Evolutionary conservation across 768 basidiomycete species (phyloP).

Genomic region (Rubroboletus satanas): DNA sequence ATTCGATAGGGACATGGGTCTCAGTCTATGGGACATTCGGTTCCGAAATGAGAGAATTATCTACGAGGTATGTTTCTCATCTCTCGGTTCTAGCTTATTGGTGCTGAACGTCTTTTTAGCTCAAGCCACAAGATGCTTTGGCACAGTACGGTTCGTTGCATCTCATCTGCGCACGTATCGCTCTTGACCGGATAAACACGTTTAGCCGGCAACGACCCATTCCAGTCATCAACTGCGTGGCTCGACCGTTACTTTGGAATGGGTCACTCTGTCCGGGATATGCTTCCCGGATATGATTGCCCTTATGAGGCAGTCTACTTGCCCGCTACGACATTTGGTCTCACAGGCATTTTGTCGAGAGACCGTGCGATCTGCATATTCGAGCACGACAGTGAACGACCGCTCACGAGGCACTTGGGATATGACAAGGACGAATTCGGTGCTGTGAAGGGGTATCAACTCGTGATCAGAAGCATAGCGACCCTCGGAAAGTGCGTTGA

Average conservation of each 20-base stretch:
- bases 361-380: conserved; percentile 62
- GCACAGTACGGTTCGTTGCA: conserved; percentile 48
- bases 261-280: conserved; percentile 52
- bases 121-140: conserved; percentile 59
- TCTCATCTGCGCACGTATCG: background rate
- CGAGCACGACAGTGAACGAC: conserved; percentile 56
- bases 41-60: conserved; percentile 58
- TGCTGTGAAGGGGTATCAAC: conserved; percentile 55
- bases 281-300: conserved; percentile 67
- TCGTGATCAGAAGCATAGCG: conserved; percentile 53
- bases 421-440: conserved; percentile 53
- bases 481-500: conserved; percentile 59
- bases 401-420: conserved; percentile 56
- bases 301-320: conserved; percentile 58
- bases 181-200: background rate
- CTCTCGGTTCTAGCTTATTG: background rate
- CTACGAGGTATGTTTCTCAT: conserved; percentile 43
- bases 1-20: conserved; percentile 65
- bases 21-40: conserved; percentile 56
- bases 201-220: conserved; percentile 56
- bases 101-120: conserved; percentile 26
- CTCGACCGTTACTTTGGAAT: conserved; percentile 64
- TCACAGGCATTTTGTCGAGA: conserved; percentile 40
- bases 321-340: conserved; percentile 53
- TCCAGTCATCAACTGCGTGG: conserved; percentile 59